A percentile compares a stretch with the other conserved stretches of the same genome.
Evolutionary conservation across 306 rosid genomes (phyloP).

Genomic region (Benincasa hispida): DNA sequence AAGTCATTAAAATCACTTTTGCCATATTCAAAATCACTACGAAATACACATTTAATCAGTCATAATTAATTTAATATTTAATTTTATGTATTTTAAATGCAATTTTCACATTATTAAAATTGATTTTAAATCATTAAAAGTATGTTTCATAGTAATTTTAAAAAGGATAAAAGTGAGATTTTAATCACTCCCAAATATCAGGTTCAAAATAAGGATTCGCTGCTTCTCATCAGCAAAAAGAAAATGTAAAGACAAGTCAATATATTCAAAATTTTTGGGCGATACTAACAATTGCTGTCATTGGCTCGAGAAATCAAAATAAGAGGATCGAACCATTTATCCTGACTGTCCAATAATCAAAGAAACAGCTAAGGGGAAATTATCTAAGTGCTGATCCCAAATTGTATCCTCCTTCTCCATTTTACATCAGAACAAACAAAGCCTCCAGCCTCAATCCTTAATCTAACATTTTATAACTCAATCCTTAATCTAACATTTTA

Average conservation of each 20-base stretch:
- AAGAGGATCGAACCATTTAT: neutral
- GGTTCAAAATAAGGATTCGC: too few species aligned
- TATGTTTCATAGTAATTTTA: too few species aligned
- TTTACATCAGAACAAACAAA: conserved; percentile 2
- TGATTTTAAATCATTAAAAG: too few species aligned
- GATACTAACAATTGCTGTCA: neutral
- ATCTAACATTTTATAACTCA: neutral
- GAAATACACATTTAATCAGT: too few species aligned
- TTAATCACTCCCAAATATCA: too few species aligned
- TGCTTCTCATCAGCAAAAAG: neutral
- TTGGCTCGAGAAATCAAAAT: neutral
- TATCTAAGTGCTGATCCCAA: neutral
- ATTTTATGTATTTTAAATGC: too few species aligned
- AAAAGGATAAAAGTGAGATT: too few species aligned
- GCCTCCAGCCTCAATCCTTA: neutral
- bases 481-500: neutral
- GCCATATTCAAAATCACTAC: too few species aligned
- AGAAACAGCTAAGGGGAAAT: neutral
- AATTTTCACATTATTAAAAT: too few species aligned
- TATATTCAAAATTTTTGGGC: neutral
- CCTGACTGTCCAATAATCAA: neutral
- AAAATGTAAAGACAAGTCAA: too few species aligned
- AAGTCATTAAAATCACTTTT: too few species aligned
- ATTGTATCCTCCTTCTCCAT: neutral
- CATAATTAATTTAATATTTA: too few species aligned